Evolutionary conservation across 106 monocot genomes (phyloP), one percentile per base, ranked within the genome.

Genomic region (Iris macrosiphon): DNA sequence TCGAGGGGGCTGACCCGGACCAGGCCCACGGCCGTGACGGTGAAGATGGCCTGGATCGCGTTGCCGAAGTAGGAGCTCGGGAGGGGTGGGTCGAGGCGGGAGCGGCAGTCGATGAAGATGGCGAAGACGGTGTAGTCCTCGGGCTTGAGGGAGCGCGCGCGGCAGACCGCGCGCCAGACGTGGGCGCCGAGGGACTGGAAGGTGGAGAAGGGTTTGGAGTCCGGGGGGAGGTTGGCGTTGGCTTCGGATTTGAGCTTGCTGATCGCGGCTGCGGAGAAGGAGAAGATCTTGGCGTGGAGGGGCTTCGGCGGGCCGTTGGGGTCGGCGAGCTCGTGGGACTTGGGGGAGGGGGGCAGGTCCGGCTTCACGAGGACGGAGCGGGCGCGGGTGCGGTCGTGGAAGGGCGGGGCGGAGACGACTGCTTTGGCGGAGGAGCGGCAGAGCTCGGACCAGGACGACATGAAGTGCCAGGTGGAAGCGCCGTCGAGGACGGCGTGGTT

Each of bases 401-500:
- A 16, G 2, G 95, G 95, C 6, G 22, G 42, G 22, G 55, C 1
- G 46, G 85, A 76, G 27, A 80, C 25, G 26, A 59, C 8, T 31
- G 31, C 17, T 0, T 5, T n/a, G 31, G 61, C 22, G 31, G 37
- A n/a, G 38, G 63, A 49, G 19, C 85, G 71, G 71, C 70, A 61
- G 44, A 88, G 64, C 63, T 88, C 88, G 31, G 89, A 81, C 94
- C 94, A 89, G 0, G 75, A 53, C 1, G 73, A 68, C 94, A 95
- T 85, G 85, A 95, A 95, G 54, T 95, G 89, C 94, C 89, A 89
- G 0, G 94, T 95, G 24, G 89, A 76, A 20, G 67, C 52, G 52
- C 94, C 85, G 76, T 95, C 94, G 2, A 95, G 74, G 43, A 95
- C 69, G 28, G 94, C 94, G 40, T 95, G 94, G 89, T 95, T 95